These are phyloP conservation scores for Pelargonium myrrhifolium DNA, from an alignment of 441 rosid species.

Conservation along the genomic window DNA sequence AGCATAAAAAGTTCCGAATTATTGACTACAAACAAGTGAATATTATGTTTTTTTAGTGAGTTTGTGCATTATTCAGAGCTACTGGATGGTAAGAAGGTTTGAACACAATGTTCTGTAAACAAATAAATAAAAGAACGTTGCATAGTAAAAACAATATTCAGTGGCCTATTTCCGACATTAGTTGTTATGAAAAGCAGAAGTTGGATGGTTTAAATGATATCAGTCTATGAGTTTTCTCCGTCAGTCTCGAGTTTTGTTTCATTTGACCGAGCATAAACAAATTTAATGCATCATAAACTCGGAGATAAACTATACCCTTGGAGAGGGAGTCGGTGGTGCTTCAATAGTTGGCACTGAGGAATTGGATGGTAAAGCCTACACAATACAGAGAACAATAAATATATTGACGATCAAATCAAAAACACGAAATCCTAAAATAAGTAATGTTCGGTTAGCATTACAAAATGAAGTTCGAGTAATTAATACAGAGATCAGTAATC, in stretches of 20 bases:
- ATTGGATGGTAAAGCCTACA: constrained; percentile 53
- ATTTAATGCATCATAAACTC: neutral
- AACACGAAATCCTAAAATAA: neutral
- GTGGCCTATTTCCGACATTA: too few species aligned
- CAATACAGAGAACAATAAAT: constrained; percentile 17
- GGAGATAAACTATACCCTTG: constrained; percentile 42
- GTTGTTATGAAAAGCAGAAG: neutral
- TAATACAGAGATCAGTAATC: neutral
- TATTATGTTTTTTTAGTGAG: too few species aligned
- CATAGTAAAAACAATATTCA: too few species aligned
- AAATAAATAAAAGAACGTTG: too few species aligned
- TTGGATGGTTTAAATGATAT: neutral
- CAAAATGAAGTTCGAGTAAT: neutral
- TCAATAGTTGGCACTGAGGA: constrained; percentile 37
- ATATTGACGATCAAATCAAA: constrained; percentile 6
- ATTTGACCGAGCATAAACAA: too few species aligned
- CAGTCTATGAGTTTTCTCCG: neutral
- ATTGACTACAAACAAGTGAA: too few species aligned
- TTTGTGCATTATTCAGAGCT: too few species aligned
- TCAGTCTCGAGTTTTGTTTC: neutral
- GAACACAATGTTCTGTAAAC: too few species aligned
- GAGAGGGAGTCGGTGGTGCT: constrained; percentile 36
- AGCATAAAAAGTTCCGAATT: too few species aligned
- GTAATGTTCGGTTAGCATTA: neutral
- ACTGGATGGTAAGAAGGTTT: too few species aligned